Evolutionary conservation across 331 rosid genomes (phyloP), one percentile per base, ranked within the genome.

Genomic region (Arachis monticola): DNA sequence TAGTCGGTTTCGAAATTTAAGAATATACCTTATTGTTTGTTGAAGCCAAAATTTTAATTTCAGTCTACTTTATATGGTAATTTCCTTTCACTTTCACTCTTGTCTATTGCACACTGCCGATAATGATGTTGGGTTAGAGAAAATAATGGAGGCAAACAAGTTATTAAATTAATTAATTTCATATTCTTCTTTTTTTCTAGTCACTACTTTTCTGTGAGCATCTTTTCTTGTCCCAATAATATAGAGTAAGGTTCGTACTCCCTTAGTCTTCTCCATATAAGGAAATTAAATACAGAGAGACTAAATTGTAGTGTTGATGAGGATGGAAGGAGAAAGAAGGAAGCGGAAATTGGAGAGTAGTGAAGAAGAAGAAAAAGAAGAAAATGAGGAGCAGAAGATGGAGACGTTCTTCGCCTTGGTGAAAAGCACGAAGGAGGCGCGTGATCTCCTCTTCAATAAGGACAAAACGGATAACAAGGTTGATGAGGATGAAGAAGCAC

Each of bases 401-500:
- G 88, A 91, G 70, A 73, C 79, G 83, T 93, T 93, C 79, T 88
- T 85, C 74, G 88, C 90, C 40, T 81, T 93, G 85, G 79, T 93
- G 22, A 79, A 86, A 75, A 91, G 91, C 77, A 87, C 93, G 38
- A 88, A 82, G 57, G 86, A 81, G 50, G 81, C 61, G 13, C 86
- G 83, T 0, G 80, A 91, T 48, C 85, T 72, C 0, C 63, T 87
- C 10, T 56, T 66, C 17, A 58, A 46, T 13, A 22, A 63, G 60
- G 55, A 64, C 45, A 70, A 75, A 63, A 22, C 52, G 14, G 69
- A 76, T 22, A 70, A 72, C 75, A 77, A 56, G 38, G 63, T 50
- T 7, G 77, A 70, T 0, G 35, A 45, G 57, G 59, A 12, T 14
- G 58, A 52, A 52, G 40, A 44, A 44, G 59, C 5, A 0, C 59